Evolutionary conservation across 2,329 filamentous ascomycete species (phyloP).

Genomic region (Phialophora expanda): DNA sequence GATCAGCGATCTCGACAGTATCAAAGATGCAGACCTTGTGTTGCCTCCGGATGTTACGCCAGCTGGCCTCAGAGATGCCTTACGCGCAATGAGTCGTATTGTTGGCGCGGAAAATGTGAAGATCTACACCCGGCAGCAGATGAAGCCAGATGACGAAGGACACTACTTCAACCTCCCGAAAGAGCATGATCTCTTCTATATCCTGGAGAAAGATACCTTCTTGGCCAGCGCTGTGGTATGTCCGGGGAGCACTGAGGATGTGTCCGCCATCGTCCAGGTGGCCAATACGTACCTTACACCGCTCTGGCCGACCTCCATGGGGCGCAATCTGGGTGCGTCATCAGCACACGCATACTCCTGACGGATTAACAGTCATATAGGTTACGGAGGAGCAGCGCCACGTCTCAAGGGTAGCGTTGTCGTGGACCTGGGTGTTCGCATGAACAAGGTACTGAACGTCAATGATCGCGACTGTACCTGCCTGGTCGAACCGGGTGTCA

Average conservation of each 20-base stretch:
- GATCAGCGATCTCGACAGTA: neutral
- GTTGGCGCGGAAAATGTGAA: constrained; percentile 20
- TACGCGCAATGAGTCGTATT: constrained; percentile 2
- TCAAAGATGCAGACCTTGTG: constrained; percentile 2
- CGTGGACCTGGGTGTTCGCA: constrained; percentile 48
- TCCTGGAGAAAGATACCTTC: constrained; percentile 21
- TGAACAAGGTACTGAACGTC: constrained; percentile 44
- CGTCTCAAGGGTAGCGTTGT: constrained; percentile 52
- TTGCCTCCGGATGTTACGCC: constrained; percentile 16
- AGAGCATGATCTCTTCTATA: constrained; percentile 21
- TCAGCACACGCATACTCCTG: too few relatives aligned
- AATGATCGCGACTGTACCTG: constrained; percentile 43
- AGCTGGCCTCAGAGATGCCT: neutral
- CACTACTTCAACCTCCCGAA: constrained; percentile 22
- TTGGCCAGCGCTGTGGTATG: constrained; percentile 12
- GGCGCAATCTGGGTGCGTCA: constrained; percentile 48
- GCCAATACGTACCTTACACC: constrained; percentile 45
- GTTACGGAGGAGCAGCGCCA: constrained; percentile 58
- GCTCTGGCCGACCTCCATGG: constrained; percentile 45
- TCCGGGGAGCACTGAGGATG: constrained; percentile 43
- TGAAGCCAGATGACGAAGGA: constrained; percentile 18
- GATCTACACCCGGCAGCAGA: constrained; percentile 4
- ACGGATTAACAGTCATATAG: constrained; percentile 29
- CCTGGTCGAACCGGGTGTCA: constrained; percentile 52
- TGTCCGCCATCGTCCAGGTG: constrained; percentile 41